Evolutionary conservation across 352 stramenopile species (phyloP).

Genomic region (Globisporangium cylindrosporum): DNA sequence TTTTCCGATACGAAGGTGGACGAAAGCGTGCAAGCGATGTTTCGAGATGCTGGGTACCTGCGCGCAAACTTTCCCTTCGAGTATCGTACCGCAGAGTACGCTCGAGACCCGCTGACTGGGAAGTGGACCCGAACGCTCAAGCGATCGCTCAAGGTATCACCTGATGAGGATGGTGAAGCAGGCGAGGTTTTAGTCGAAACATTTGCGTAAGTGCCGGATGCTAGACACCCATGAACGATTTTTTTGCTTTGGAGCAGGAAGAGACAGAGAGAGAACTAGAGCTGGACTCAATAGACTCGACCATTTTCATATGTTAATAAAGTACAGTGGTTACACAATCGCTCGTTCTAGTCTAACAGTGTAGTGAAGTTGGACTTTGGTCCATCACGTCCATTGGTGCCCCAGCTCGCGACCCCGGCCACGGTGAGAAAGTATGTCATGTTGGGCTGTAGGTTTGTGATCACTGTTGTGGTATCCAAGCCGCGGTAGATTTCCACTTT

Average conservation of each 20-base stretch:
- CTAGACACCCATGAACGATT: neutral
- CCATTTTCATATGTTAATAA: neutral
- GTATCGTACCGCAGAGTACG: conserved; percentile 64
- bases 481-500: conserved; percentile 72
- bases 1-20: conserved; percentile 39
- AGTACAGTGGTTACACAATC: neutral
- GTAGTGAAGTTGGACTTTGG: conserved; percentile 74
- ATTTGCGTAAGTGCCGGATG: conserved; percentile 7
- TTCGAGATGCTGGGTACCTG: conserved; percentile 53
- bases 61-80: conserved; percentile 56
- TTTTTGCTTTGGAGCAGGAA: neutral
- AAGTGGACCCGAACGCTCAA: conserved; percentile 47
- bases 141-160: conserved; percentile 9
- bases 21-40: conserved; percentile 60
- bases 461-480: conserved; percentile 29
- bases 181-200: conserved; percentile 3
- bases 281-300: neutral
- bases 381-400: conserved; percentile 51
- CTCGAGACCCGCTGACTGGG: conserved; percentile 29
- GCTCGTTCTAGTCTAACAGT: conserved; percentile 10
- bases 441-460: conserved; percentile 53
- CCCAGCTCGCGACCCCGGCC: conserved; percentile 60
- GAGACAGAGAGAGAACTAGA: neutral
- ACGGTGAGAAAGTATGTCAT: conserved; percentile 74
- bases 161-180: neutral